Conservation (phyloP, 495 filamentous ascomycete species). For the Oidiodendron maius region DNA sequence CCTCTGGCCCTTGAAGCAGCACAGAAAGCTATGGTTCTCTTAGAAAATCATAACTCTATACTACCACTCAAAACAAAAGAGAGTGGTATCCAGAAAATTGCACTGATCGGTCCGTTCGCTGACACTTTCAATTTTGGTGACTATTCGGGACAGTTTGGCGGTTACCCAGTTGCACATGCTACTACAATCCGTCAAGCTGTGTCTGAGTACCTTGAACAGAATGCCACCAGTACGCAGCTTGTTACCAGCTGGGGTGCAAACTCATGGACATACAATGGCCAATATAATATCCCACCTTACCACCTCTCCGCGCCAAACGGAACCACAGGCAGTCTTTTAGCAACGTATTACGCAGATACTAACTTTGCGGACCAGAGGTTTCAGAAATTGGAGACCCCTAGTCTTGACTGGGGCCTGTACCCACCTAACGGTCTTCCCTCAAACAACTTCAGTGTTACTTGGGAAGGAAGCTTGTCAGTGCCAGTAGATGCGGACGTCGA, state of each 20-base stretch:
- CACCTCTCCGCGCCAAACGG: too few species aligned
- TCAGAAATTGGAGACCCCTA: too few species aligned
- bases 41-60: conserved; percentile 33
- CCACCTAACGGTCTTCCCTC: too few species aligned
- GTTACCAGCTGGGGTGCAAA: conserved; percentile 38
- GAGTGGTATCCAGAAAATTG: conserved; percentile 29
- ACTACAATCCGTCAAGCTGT: conserved; percentile 36
- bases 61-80: conserved; percentile 25
- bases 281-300: too few species aligned
- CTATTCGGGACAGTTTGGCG: conserved; percentile 30
- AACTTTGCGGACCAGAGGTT: too few species aligned
- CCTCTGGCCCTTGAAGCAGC: conserved; percentile 31
- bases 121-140: conserved; percentile 35
- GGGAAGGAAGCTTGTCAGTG: too few species aligned
- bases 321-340: too few species aligned
- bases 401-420: too few species aligned
- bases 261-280: too few species aligned
- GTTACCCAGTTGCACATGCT: conserved; percentile 30
- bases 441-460: too few species aligned
- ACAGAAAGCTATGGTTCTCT: conserved; percentile 29
- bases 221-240: conserved; percentile 22
- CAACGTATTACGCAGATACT: too few species aligned
- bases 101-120: conserved; percentile 34
- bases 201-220: conserved; percentile 21
- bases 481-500: too few species aligned